Base-by-base conservation (phyloP, 202 grass and related monocot species). In the Carex arenaria region DNA sequence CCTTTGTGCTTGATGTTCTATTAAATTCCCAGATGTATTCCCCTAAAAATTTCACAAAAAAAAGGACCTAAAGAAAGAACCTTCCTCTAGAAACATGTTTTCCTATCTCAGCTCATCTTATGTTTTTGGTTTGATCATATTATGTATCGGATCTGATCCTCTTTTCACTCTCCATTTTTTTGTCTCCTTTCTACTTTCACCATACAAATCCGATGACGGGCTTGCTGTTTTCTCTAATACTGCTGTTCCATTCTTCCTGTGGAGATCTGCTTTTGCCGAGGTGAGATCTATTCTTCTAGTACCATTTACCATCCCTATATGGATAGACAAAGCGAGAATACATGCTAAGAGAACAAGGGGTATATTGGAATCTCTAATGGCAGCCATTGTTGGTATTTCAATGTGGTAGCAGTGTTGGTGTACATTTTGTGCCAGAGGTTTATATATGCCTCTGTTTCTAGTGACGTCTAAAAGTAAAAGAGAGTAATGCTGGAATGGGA, bases 71-170 rank as follows among this genome's bases (percentile, higher is more conserved):
- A 65, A 61, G 15, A 45, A 65, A 66, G 20, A 60, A 51, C 36
- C 2, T 26, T 76, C 49, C 26, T 49, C 10, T 49, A 49, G 9
- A 49, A 11, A 11, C 45, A 49, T 49, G 0, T 56, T 18, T 75
- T 14, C 52, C 51, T 2, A 30, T 74, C 71, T 74, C 49, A 76
- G 7, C 72, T 76, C 49, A 55, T 17, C 3, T 82, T 69, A 82
- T 66, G 80, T 52, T 65, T 68, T 82, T 51, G 80, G 63, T 69
- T 34, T 22, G 63, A 69, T 82, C 80, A 67, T 82, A 54, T 82
- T 82, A 40, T 82, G 80, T 82, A 82, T 82, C 15, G 80, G 80
- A 13, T 82, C 80, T 11, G 80, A 82, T 68, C 64, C 80, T 82
- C 80, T 67, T 54, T 68, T 82, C 9, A 82, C 80, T 69, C 80